Evolutionary conservation across 2,329 filamentous ascomycete species (phyloP), one percentile per base, ranked within the genome.

Genomic region (Stylonectria norvegica): DNA sequence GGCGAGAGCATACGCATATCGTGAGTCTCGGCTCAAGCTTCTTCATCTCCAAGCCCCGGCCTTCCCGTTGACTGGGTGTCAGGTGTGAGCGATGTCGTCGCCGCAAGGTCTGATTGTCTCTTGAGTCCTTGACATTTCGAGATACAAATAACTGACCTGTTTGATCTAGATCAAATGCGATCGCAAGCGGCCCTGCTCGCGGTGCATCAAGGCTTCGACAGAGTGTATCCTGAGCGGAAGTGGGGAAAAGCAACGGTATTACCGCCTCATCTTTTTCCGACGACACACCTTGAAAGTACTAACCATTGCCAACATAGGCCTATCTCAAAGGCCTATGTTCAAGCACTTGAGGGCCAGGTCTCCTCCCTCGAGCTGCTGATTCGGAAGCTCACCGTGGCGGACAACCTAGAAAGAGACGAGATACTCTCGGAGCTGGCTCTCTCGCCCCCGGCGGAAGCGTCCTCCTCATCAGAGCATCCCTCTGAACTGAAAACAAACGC

Each of bases 151-250:
- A 12, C 54, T 45, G 63, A 64, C 48, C 66, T 22, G 18, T 17
- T 19, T 14, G 2, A 7, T 34, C 6, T 34, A 76, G 65, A 70
- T 78, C 25, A 78, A 75, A 61, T 78, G 75, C 53, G 70, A 76
- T 52, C 69, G 73, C 4, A 66, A 66, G 32, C 58, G 66, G 11
- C 75, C 75, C 10, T 78, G 75, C 50, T 67, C 66, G 20, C 70
- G 69, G 43, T 78, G 75, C 48, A 53, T 60, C 50, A 66, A 68
- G 48, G 64, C 65, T 5, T 60, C 61, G 15, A 63, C 60, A 7
- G 62, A 68, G 31, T 71, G 68, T 45, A 57, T 62, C n/a, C 57
- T 65, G 16, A 63, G 59, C 22, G 65, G 66, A 14, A 64, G 59
- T 5, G 67, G 67, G 5, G 68, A 70, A 48, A 70, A 69, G 50